These are phyloP conservation scores for Melanomma pulvis-pyrius DNA, from an alignment of 495 filamentous ascomycete genomes.

Conservation along the genomic window DNA sequence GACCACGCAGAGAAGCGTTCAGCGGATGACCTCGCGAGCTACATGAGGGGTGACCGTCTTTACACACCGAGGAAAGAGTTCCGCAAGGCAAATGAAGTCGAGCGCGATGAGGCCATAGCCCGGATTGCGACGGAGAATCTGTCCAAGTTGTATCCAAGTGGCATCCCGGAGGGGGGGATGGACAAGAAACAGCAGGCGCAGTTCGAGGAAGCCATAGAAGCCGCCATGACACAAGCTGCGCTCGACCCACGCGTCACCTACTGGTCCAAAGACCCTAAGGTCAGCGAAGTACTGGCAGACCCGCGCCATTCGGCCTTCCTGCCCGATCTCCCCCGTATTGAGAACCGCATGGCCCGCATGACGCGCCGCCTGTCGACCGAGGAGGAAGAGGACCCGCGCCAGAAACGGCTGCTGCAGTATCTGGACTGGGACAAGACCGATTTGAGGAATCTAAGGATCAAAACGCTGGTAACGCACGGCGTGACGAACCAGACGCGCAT, in stretches of 20 bases:
- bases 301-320: slow-evolving; percentile 21
- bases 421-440: slow-evolving; percentile 63
- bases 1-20: slow-evolving; percentile 32
- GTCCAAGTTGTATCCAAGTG: slow-evolving; percentile 54
- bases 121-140: slow-evolving; percentile 50
- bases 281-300: slow-evolving; percentile 26
- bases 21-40: slow-evolving; percentile 3
- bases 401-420: slow-evolving; percentile 67
- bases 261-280: slow-evolving; percentile 3
- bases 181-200: slow-evolving; percentile 7
- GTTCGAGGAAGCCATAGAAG: slow-evolving; percentile 21
- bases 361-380: slow-evolving; percentile 23
- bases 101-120: slow-evolving; percentile 32
- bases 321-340: slow-evolving; percentile 31
- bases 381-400: slow-evolving; percentile 53
- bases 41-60: neutral
- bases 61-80: slow-evolving; percentile 4
- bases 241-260: slow-evolving; percentile 31
- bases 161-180: slow-evolving; percentile 26
- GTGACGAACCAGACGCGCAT: slow-evolving; percentile 95
- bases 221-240: slow-evolving; percentile 27
- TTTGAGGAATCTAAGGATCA: slow-evolving; percentile 59
- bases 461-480: slow-evolving; percentile 66
- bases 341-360: slow-evolving; percentile 27
- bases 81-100: slow-evolving; percentile 22